Evolutionary conservation across 73 alveolate species (phyloP).

Genomic region (Paramecium primaurelia): DNA sequence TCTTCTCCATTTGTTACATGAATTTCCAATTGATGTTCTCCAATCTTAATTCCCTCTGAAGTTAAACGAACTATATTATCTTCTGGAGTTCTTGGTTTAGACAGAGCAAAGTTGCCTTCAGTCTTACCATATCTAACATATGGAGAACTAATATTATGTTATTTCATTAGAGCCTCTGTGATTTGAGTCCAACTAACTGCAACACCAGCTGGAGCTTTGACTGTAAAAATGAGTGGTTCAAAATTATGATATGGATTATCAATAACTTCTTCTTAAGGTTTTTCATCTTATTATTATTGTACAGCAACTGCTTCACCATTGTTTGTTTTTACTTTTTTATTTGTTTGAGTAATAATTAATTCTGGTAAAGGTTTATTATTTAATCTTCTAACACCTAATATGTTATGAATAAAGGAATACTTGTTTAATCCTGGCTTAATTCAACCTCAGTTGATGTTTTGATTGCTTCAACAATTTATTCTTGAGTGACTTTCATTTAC

Average conservation of each 20-base stretch:
- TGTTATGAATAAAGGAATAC: not conserved
- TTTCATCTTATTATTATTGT: slow-evolving; percentile 44
- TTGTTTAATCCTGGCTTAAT: slow-evolving; percentile 57
- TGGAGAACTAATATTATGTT: slow-evolving; percentile 68
- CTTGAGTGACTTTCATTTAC: slow-evolving; percentile 68
- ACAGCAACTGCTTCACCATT: slow-evolving; percentile 50
- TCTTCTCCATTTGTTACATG: slow-evolving; percentile 85
- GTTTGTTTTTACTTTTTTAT: slow-evolving; percentile 59
- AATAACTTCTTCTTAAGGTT: slow-evolving; percentile 39
- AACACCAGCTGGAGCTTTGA: slow-evolving; percentile 58
- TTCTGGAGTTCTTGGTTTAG: slow-evolving; percentile 59
- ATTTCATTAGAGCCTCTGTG: slow-evolving; percentile 69
- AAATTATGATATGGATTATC: slow-evolving; percentile 51
- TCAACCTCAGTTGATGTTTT: slow-evolving; percentile 68
- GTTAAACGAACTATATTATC: slow-evolving; percentile 39
- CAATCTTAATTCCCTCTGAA: slow-evolving; percentile 72
- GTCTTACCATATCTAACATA: slow-evolving; percentile 63
- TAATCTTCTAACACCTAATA: slow-evolving; percentile 68
- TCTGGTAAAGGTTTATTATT: slow-evolving; percentile 70
- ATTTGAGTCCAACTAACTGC: slow-evolving; percentile 62
- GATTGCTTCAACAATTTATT: slow-evolving; percentile 63
- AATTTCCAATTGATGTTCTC: slow-evolving; percentile 71
- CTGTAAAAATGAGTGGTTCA: slow-evolving; percentile 53
- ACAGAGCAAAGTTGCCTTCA: slow-evolving; percentile 65
- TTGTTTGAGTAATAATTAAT: slow-evolving; percentile 14